Evolutionary conservation across 2,329 filamentous ascomycete species (phyloP), one percentile per base, ranked within the genome.

Genomic region (Penicillium hesseltinei): DNA sequence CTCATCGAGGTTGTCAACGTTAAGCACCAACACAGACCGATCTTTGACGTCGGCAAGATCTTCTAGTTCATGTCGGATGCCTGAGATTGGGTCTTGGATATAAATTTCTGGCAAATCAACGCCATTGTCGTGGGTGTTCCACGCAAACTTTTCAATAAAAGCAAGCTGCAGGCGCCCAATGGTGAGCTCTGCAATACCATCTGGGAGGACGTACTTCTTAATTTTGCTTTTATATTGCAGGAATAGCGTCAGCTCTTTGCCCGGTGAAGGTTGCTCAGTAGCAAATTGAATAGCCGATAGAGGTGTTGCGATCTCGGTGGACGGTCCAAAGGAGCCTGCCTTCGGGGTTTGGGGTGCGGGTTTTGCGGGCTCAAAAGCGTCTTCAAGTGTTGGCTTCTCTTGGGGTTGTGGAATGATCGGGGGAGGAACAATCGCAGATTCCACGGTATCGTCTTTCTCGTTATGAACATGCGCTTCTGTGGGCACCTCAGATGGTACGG

Each of bases 111-210:
- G 94, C 45, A 99, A 78, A 71, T 99, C 94, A 15, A 87, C 85
- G 8, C 94, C 94, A 68, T 97, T 95, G 59, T 91, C 89, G 66
- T 97, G 92, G 0, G 93, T 97, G 67, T 96, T 97, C 92, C 95
- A 99, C 0, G 93, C 94, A 71, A 99, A 99, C 72, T 97, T 99
- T 66, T 99, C 94, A 66, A 99, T 99, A 67, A 99, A 99, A 0
- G 94, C 93, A 29, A 99, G 82, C 73, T 99, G 93, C 57, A 99
- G 76, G 25, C 92, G 85, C 1, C 92, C 92, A 58, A 97, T 88
- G 3, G 91, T 93, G 11, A 99, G 81, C 61, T 93, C 91, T 33
- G 88, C 87, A 64, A 88, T 88, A 1, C 93, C 93, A 71, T 95
- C 92, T 0, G 90, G 79, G 35, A 97, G 83, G 17, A 96, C 86